Evolutionary conservation across 2,329 filamentous ascomycete species (phyloP), one percentile per base, ranked within the genome.

Genomic region (Nothophaeocryptopus gaeumannii): DNA sequence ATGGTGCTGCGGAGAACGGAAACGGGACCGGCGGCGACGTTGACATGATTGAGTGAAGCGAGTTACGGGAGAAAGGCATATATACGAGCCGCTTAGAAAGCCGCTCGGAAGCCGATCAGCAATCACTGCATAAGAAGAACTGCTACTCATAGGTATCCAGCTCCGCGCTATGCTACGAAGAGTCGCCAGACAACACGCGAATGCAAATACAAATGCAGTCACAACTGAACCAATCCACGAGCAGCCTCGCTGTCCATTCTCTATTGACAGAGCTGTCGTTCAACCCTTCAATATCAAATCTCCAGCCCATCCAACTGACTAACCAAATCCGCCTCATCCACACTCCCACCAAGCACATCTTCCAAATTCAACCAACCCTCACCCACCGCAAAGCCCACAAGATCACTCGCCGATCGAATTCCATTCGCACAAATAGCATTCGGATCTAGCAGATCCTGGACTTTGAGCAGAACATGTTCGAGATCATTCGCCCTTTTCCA

Each of bases 381-480:
- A 26, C 54, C 55, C 34, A 70, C 40, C 10, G 67, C 67, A 47
- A 67, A 47, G 8, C 51, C 55, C 2, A 70, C 63, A 15, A 70
- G 37, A 38, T 70, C 66, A 11, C 55, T 58, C 8, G 63, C 59
- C 5, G 53, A 54, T 20, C 55, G 41, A 31, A 67, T 36, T 10
- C 54, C 59, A 36, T 58, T 58, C 10, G 32, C 35, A 38, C 58
- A 58, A 5, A 63, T 46, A 34, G 45, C 47, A 20, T 50, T 56
- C 5, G 73, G 72, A 53, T 73, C 70, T 14, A 77, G 51, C 47
- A 71, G 40, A 41, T 63, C 62, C 30, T 67, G 64, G 2, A 75
- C 64, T 30, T 60, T 56, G 49, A 65, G 51, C 51, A 76, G 53
- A 1, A 68, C 59, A 39, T 61, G 56, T 40, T 73, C 68, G 47